Base-by-base conservation (phyloP, 768 basidiomycete species). In the Pleurotus pulmonarius region DNA sequence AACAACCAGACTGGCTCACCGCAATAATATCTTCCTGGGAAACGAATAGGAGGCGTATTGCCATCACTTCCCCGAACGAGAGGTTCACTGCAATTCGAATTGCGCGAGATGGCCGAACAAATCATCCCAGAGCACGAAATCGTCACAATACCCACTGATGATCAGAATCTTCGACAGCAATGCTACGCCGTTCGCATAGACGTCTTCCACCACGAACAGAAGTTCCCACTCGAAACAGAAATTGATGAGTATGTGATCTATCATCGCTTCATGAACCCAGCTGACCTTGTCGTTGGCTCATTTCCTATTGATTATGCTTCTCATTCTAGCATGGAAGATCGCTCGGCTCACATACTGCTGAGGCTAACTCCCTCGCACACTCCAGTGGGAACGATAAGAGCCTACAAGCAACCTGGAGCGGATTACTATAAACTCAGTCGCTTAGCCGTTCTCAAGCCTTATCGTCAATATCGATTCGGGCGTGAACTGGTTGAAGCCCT, bases 311-410 rank as follows among this genome's bases (percentile, higher is more conserved):
- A 34, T 34, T 34, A 34, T 22, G 46, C 52, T 18, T 51, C 55
- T 58, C 53, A 56, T 54, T 8, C 39, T 5, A 92, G 88, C 39
- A 71, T 76, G 58, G 90, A 91, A 69, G 76, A 80, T 58, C 71
- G 67, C 43, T 80, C 88, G 22, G 82, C 80, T 22, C 91, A 93
- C 70, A 81, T 92, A 62, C 73, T 93, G 46, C 78, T 93, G 57
- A 82, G 89, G 56, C 75, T 90, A 18, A 70, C 76, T 34, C 83
- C 85, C 15, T 85, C 83, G 4, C 69, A 78, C 43, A 71, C 70
- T 56, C 87, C 88, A 7, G 76, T 88, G 58, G 92, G 89, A 60
- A 92, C 89, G 18, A 83, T 92, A 52, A 83, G 90, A 49, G 72
- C 70, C 47, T 66, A 68, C 62, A 73, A 70, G 56, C 65, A 69